Evolutionary conservation across 148 eudicot genomes (phyloP), one percentile per base, ranked within the genome.

Genomic region (Rhododendron ovatum): DNA sequence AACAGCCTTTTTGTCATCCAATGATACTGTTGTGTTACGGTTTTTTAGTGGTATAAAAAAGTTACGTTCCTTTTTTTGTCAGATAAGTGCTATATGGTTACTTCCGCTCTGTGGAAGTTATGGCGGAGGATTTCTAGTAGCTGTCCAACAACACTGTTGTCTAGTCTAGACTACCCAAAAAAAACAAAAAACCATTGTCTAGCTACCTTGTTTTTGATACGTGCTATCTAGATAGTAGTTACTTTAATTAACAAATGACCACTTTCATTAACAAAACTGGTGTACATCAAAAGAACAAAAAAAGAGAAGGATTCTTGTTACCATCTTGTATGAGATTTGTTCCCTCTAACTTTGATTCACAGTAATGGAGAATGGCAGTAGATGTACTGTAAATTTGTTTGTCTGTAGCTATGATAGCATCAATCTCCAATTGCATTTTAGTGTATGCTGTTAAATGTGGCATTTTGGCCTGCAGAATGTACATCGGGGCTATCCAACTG

Each of bases 401-500:
- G 24, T 37, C 80, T 33, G 39, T 76, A 39, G n/a, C 24, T 33
- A 76, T 1, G 43, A 39, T 76, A 18, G 3, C 43, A 37, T 7
- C 80, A 20, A 20, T 8, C 12, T 28, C 55, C n/a, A 9, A 24
- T 47, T 18, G 14, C 17, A n/a, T 5, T 2, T 30, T 15, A 51
- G 65, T 80, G 17, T 17, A 26, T 18, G 26, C 69, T 53, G 50
- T 63, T 28, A 47, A 85, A 85, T 33, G 18, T 78, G 28, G 43
- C 81, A 13, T 80, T 63, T 63, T 47, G 28, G 6, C 76, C 8
- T 90, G 87, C 93, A 94, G 96, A 88, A 91, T 90, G 63, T 94
- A 82, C 96, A 94, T 92, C 93, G 91, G 87, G 96, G 94, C 74
- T 86, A 90, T 86, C 92, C 91, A 24, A 80, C 83, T 33, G 94